Evolutionary conservation across 805 yeast species (phyloP).

Genomic region (Cyberlindnera suaveolens): DNA sequence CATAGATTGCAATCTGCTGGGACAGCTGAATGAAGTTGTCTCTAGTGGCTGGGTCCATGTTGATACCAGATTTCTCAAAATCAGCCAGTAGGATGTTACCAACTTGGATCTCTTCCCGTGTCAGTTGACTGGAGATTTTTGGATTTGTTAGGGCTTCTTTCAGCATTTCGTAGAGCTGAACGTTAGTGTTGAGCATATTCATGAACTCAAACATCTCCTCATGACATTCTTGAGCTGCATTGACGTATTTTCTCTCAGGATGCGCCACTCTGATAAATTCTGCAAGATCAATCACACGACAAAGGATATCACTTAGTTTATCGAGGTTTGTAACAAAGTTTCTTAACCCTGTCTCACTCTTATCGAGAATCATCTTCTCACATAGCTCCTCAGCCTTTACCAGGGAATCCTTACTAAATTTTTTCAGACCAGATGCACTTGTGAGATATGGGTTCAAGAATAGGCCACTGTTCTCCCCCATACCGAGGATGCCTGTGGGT

Average conservation of each 20-base stretch:
- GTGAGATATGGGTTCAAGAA: constrained; percentile 68
- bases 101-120: constrained; percentile 73
- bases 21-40: constrained; percentile 70
- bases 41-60: constrained; percentile 59
- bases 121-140: constrained; percentile 30
- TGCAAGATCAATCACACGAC: constrained; percentile 90
- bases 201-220: constrained; percentile 87
- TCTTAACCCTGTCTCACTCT: constrained; percentile 35
- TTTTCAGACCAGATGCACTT: constrained; percentile 62
- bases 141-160: constrained; percentile 38
- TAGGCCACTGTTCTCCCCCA: constrained; percentile 47
- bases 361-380: constrained; percentile 43
- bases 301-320: constrained; percentile 77
- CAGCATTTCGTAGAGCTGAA: constrained; percentile 57
- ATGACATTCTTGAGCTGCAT: constrained; percentile 83
- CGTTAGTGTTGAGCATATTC: constrained; percentile 86
- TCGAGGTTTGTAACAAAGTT: constrained; percentile 65
- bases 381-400: constrained; percentile 58
- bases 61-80: constrained; percentile 86
- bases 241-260: constrained; percentile 63
- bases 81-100: constrained; percentile 77
- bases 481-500: constrained; percentile 2
- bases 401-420: constrained; percentile 64
- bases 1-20: constrained; percentile 72
- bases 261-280: constrained; percentile 88